Percentiles rank a stretch among this genome's conserved stretches.
phyloP scores from a whole-genome alignment of 1,139 yeast species.

The Citeromyces hawaiiensis region DNA sequence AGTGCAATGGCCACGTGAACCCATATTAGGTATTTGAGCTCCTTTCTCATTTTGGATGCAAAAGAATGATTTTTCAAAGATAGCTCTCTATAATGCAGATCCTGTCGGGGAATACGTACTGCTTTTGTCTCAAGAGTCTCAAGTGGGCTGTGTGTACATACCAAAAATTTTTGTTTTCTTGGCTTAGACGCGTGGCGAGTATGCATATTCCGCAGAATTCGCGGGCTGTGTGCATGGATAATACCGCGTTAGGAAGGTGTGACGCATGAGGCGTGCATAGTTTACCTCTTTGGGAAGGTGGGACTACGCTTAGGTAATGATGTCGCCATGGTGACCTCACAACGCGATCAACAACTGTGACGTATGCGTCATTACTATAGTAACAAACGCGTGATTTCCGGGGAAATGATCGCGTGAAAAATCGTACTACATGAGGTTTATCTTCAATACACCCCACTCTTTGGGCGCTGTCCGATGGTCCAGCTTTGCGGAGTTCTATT shows the following conservation, averaged over 20 bases:
- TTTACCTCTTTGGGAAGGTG: not conserved
- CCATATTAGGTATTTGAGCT: constrained; percentile 43
- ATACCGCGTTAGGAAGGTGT: not conserved
- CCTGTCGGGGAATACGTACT: not conserved
- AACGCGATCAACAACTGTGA: not conserved
- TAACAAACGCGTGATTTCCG: not conserved
- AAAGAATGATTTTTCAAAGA: not conserved
- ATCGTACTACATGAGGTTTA: not conserved
- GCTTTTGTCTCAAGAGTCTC: not conserved
- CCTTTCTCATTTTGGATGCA: constrained; percentile 31
- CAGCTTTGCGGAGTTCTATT: not conserved
- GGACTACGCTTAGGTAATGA: not conserved
- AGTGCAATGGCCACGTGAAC: constrained; percentile 42
- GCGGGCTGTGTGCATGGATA: not conserved
- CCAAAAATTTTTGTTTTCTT: not conserved
- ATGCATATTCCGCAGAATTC: not conserved
- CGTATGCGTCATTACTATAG: not conserved
- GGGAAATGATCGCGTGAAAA: not conserved
- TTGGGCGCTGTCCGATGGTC: no score
- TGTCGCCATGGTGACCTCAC: constrained; percentile 1
- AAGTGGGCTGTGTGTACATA: not conserved
- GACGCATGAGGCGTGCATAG: not conserved
- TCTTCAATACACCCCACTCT: no score
- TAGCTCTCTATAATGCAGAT: not conserved
- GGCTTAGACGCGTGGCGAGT: constrained; percentile 1